Percentiles rank a stretch among this genome's conserved stretches.
phyloP scores from a whole-genome alignment of 768 basidiomycete genomes.

The Cystofilobasidium capitatum region DNA sequence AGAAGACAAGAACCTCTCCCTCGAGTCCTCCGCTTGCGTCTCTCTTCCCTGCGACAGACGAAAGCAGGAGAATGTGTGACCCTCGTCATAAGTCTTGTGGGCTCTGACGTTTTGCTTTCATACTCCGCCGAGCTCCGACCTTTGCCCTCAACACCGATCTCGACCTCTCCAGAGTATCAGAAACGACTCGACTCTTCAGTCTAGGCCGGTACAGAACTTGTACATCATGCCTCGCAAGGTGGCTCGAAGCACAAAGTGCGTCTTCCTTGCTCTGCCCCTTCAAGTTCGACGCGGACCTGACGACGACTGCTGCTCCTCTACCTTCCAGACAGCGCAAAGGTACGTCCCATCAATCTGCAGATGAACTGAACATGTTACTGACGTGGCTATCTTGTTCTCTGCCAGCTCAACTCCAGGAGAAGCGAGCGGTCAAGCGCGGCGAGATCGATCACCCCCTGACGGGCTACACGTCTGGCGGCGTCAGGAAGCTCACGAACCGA shows the following conservation, averaged over 20 bases:
- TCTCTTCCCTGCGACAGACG: too few species aligned
- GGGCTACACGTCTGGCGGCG: not conserved
- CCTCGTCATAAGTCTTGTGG: too few species aligned
- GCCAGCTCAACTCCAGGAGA: conserved; percentile 62
- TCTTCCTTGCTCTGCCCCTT: not conserved
- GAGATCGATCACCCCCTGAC: conserved; percentile 40
- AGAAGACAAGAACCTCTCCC: too few species aligned
- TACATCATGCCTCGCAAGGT: conserved; percentile 8
- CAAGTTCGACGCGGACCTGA: not conserved
- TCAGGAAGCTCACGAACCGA: conserved; percentile 5
- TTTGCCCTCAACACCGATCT: too few species aligned
- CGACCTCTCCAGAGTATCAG: too few species aligned
- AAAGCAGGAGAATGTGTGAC: too few species aligned
- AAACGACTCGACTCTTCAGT: too few species aligned
- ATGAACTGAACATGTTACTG: not conserved
- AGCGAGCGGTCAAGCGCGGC: conserved; percentile 76
- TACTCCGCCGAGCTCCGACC: too few species aligned
- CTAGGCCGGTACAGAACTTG: too few species aligned
- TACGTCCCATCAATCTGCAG: not conserved
- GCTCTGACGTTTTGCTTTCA: too few species aligned
- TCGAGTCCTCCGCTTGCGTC: too few species aligned
- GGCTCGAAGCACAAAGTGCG: conserved; percentile 4
- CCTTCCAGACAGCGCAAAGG: not conserved
- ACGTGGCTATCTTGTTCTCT: conserved; percentile 34
- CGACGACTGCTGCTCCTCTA: not conserved